phyloP scores from a whole-genome alignment of 1,284 basidiomycete species.

The Vanrija pseudolonga region DNA sequence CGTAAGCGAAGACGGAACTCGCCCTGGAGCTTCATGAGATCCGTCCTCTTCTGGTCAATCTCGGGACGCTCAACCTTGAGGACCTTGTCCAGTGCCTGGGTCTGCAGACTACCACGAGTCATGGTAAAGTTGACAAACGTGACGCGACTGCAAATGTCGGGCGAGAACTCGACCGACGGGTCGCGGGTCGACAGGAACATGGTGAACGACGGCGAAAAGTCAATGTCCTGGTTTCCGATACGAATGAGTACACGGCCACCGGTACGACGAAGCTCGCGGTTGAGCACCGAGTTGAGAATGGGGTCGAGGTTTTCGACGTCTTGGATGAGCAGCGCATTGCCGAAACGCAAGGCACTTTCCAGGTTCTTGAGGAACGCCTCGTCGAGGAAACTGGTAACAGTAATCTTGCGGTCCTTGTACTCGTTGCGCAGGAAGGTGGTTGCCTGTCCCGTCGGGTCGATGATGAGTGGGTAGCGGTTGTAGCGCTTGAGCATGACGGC shows the following conservation, averaged over 20 bases:
- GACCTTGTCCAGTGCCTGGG: slow-evolving; percentile 95
- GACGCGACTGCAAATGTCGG: slow-evolving; percentile 97
- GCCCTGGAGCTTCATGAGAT: slow-evolving; percentile 97
- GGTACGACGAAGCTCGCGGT: slow-evolving; percentile 90
- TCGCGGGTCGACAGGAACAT: slow-evolving; percentile 99
- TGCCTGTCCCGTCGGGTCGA: slow-evolving; percentile 99
- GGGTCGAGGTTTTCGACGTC: slow-evolving; percentile 98
- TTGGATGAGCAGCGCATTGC: slow-evolving; percentile 93
- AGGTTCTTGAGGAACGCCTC: slow-evolving; percentile 98
- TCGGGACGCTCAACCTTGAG: slow-evolving; percentile 95
- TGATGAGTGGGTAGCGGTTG: slow-evolving; percentile 95
- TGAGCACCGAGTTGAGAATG: slow-evolving; percentile 94
- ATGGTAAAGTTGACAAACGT: slow-evolving; percentile 99
- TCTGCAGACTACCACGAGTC: slow-evolving; percentile 96
- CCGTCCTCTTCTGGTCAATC: slow-evolving; percentile 93
- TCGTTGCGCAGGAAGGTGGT: slow-evolving; percentile 91
- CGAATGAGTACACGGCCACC: slow-evolving; percentile 97
- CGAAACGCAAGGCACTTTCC: slow-evolving; percentile 98
- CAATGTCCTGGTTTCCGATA: slow-evolving; percentile 97
- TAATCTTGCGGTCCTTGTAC: slow-evolving; percentile 94
- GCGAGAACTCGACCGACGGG: slow-evolving; percentile 94
- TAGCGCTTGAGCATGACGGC: slow-evolving; percentile 99
- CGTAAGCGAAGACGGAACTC: slow-evolving; percentile 92
- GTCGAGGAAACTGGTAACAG: slow-evolving; percentile 96
- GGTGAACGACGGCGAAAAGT: slow-evolving; percentile 97